Evolutionary conservation across 306 rosid species (phyloP).

Genomic region (Mimosa pudica): DNA sequence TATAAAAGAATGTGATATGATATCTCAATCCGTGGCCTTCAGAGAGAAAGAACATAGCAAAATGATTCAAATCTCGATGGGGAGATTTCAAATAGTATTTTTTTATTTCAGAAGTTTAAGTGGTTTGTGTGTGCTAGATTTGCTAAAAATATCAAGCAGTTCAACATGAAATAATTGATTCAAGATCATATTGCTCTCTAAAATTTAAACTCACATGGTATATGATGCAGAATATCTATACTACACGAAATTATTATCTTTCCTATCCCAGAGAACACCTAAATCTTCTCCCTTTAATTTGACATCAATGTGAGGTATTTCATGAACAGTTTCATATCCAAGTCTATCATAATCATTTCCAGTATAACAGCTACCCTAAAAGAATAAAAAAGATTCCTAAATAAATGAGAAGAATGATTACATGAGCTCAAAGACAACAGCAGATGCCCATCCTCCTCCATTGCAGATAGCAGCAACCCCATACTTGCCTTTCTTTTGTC

Average conservation of each 20-base stretch:
- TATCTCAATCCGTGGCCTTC: too few relatives aligned
- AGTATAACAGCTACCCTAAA: background rate
- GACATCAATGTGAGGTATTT: background rate
- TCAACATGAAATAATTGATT: too few relatives aligned
- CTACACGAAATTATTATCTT: background rate
- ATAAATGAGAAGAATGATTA: slow-evolving; percentile 41
- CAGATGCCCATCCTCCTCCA: slow-evolving; percentile 99
- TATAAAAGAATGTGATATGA: too few relatives aligned
- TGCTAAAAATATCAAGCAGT: too few relatives aligned
- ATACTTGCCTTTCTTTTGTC: slow-evolving; percentile 75
- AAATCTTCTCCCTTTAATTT: background rate
- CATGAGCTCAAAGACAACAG: slow-evolving; percentile 81
- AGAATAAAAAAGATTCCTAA: slow-evolving; percentile 21
- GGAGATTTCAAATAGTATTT: too few relatives aligned
- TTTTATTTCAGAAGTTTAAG: too few relatives aligned
- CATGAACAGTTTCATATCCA: background rate
- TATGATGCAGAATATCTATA: too few relatives aligned
- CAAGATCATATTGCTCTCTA: too few relatives aligned
- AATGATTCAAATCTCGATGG: too few relatives aligned
- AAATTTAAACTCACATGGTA: too few relatives aligned
- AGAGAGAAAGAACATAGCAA: too few relatives aligned
- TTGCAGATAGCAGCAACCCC: slow-evolving; percentile 88
- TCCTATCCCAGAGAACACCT: background rate
- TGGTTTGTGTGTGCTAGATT: too few relatives aligned
- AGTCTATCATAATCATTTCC: background rate